Evolutionary conservation across 805 yeast genomes (phyloP).

Genomic region (Metschnikowia arizonensis): DNA sequence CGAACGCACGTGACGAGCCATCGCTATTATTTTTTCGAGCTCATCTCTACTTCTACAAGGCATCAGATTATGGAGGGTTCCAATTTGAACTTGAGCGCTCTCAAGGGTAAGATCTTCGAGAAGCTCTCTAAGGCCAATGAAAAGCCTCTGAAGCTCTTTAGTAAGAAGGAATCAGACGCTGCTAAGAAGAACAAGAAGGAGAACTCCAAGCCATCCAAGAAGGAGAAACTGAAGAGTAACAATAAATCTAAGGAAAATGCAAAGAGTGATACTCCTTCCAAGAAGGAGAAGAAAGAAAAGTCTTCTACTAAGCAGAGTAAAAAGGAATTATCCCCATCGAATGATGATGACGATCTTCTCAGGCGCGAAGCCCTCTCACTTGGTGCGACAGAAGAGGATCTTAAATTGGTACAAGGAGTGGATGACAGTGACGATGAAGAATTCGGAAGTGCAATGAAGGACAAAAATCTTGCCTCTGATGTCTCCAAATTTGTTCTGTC

Average conservation of each 20-base stretch:
- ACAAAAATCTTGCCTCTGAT: slow-evolving; percentile 48
- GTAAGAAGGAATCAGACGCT: neutral
- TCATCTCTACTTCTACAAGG: slow-evolving; percentile 3
- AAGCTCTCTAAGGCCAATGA: slow-evolving; percentile 32
- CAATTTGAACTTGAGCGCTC: slow-evolving; percentile 48
- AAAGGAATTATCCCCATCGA: slow-evolving; percentile 7
- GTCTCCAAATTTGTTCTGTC: slow-evolving; percentile 58
- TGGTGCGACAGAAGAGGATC: slow-evolving; percentile 85
- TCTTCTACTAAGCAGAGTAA: neutral
- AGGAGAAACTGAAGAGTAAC: slow-evolving; percentile 15
- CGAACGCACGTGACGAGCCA: slow-evolving; percentile 1
- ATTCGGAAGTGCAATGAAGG: slow-evolving; percentile 38
- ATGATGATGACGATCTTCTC: slow-evolving; percentile 33
- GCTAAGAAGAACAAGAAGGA: neutral
- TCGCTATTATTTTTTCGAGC: slow-evolving; percentile 3
- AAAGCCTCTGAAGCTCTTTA: neutral
- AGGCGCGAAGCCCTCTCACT: slow-evolving; percentile 72
- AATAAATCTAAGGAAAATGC: slow-evolving; percentile 17
- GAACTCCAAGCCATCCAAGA: neutral
- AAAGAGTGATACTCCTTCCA: slow-evolving; percentile 11
- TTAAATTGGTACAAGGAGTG: slow-evolving; percentile 56
- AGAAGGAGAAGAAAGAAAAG: slow-evolving; percentile 12
- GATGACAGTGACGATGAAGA: slow-evolving; percentile 45
- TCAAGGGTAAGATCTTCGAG: slow-evolving; percentile 60
- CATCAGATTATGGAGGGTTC: slow-evolving; percentile 38